These are phyloP conservation scores for Mycena floridula DNA, from an alignment of 768 basidiomycete species.

Conservation along the genomic window DNA sequence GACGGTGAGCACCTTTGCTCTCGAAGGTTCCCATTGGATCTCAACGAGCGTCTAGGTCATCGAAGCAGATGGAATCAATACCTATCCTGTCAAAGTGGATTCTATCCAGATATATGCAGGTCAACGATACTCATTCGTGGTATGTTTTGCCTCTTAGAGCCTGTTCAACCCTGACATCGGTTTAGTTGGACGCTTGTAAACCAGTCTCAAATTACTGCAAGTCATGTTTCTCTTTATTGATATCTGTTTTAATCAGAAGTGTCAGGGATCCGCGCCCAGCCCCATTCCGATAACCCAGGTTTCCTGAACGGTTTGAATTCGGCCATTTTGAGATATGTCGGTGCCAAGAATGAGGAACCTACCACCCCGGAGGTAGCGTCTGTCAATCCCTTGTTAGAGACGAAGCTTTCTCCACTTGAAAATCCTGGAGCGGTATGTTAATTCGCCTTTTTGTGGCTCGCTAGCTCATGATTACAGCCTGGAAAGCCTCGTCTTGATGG, in stretches of 20 bases:
- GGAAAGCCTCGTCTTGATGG: conserved; percentile 10
- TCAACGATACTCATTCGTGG: conserved; percentile 4
- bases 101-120: conserved; percentile 11
- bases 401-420: conserved; percentile 4
- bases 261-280: conserved; percentile 17
- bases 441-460: not conserved
- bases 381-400: not conserved
- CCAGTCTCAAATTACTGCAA: conserved; percentile 26
- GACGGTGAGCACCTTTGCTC: conserved; percentile 14
- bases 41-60: conserved; percentile 21
- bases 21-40: not conserved
- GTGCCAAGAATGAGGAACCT: conserved; percentile 11
- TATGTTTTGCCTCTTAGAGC: not conserved
- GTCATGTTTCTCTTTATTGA: conserved; percentile 6
- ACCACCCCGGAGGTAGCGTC: not conserved
- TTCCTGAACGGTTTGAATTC: conserved; percentile 20
- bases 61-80: conserved; percentile 32
- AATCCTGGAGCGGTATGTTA: conserved; percentile 4
- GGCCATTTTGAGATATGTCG: conserved; percentile 33
- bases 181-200: conserved; percentile 17
- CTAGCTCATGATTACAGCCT: conserved; percentile 9
- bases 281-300: conserved; percentile 3
- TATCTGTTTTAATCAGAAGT: not conserved
- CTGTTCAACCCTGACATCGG: not conserved
- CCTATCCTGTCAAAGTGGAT: conserved; percentile 18